phyloP scores from a whole-genome alignment of 495 filamentous ascomycete species.

The Talaromyces borbonicus region DNA sequence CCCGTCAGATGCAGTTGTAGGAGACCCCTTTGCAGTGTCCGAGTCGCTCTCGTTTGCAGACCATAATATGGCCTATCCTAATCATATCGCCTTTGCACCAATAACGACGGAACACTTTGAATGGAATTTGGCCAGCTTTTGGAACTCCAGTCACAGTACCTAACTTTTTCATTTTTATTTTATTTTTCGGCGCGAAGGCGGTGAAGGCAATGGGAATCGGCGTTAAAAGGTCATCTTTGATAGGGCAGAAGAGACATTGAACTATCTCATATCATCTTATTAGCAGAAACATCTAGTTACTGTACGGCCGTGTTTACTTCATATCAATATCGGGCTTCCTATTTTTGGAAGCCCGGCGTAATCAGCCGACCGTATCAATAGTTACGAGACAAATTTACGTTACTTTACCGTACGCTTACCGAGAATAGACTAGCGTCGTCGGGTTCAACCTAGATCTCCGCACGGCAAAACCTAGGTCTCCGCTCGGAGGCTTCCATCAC shows the following conservation, averaged over 20 bases:
- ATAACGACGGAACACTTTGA: not conserved
- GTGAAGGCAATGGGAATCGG: not conserved
- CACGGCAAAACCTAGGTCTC: not conserved
- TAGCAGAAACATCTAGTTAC: not conserved
- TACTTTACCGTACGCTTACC: not conserved
- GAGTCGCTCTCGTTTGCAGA: not conserved
- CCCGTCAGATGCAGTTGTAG: not conserved
- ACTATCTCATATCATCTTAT: not conserved
- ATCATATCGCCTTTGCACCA: not conserved
- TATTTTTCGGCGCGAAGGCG: not conserved
- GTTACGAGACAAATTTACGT: too few relatives aligned
- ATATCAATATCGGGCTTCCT: not conserved
- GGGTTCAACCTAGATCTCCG: too few relatives aligned
- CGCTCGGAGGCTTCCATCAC: not conserved
- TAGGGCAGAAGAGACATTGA: too few relatives aligned
- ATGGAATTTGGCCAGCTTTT: not conserved
- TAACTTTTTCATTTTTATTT: not conserved
- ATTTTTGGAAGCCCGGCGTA: not conserved
- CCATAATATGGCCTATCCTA: not conserved
- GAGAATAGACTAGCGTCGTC: not conserved
- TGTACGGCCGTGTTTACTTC: not conserved
- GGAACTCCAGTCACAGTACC: not conserved
- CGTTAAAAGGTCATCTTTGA: not conserved
- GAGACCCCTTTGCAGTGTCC: not conserved
- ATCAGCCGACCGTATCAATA: not conserved